Conservation (phyloP, 192 early-diverging fungal genomes). For the Gamsiella multidivaricata region DNA sequence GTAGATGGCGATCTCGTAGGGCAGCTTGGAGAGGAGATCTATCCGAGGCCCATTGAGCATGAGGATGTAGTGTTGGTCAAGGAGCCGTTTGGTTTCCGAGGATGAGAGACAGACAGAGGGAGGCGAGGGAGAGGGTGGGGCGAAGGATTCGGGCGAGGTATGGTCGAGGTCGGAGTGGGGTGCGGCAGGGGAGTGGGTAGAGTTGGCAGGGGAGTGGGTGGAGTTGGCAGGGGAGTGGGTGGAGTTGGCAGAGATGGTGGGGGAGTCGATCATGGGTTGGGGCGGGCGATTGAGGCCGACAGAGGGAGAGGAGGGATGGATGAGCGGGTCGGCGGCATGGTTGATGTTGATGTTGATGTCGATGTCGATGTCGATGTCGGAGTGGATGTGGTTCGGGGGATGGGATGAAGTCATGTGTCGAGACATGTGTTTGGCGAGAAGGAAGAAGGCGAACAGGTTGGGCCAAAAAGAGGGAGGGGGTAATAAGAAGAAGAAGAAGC, state of each 20-base stretch:
- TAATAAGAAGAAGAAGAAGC: too few relatives aligned
- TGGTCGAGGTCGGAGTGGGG: neutral
- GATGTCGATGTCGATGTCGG: too few relatives aligned
- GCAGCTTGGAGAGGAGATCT: constrained; percentile 75
- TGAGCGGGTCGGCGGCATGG: neutral
- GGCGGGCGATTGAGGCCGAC: neutral
- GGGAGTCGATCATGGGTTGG: neutral
- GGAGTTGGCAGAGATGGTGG: neutral
- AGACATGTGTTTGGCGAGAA: neutral
- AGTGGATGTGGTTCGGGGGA: too few relatives aligned
- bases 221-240: neutral
- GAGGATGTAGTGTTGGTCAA: constrained; percentile 23
- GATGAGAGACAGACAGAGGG: too few relatives aligned
- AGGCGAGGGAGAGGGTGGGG: constrained; percentile 8
- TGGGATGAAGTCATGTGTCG: neutral
- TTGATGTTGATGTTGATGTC: neutral
- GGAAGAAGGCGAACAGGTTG: neutral
- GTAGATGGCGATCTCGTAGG: constrained; percentile 77
- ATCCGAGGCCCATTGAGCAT: constrained; percentile 26
- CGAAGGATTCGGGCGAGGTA: neutral
- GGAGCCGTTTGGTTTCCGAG: constrained; percentile 3
- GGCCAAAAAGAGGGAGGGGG: too few relatives aligned
- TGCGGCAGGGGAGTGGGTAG: neutral
- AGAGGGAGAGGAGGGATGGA: neutral
- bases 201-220: neutral